Evolutionary conservation across 805 yeast species (phyloP), one percentile per base, ranked within the genome.

Genomic region (Saccharomycopsis capsularis): DNA sequence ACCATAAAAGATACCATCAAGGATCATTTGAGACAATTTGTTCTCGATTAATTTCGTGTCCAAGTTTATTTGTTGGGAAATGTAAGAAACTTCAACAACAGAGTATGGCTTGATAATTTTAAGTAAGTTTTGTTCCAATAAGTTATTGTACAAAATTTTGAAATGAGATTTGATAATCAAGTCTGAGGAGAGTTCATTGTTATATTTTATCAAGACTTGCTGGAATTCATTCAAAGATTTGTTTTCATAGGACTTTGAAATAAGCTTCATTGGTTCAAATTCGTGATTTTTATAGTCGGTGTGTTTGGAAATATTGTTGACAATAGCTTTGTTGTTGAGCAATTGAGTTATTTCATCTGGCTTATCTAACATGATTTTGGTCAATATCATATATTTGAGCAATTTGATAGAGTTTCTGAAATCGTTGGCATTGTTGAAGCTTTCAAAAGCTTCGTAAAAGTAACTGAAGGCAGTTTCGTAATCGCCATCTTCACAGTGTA

Each of bases 31-130:
- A 43, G 95, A 82, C 55, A 93, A 74, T 65, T 93, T 93, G 19
- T 95, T 95, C 68, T 93, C 99, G 29, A 93, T 88, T 62, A 88
- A 95, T 55, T 81, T 83, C 42, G 81, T 71, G 56, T 89, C 91
- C 54, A 95, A 76, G 4, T 96, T 97, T 51, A 95, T 86, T 59
- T 85, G 79, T 58, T 84, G 77, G 27, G 97, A 85, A 45, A 93
- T 79, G 65, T 89, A 96, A 6, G 85, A 74, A 52, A 93, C 78
- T 67, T 93, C 99, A n/a, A 93, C 96, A 57, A 91, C 84, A 30
- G 95, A 86, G 67, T 88, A 93, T 16, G 98, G 96, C 68, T 93
- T 97, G 56, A 93, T 90, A 56, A 95, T 87, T 65, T 93, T 91
- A 62, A 89, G 80, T 65, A 93, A 73, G 68, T 93, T 93, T 60